Conservation (phyloP, 1,284 basidiomycete genomes). For the Amylostereum chailletii region DNA sequence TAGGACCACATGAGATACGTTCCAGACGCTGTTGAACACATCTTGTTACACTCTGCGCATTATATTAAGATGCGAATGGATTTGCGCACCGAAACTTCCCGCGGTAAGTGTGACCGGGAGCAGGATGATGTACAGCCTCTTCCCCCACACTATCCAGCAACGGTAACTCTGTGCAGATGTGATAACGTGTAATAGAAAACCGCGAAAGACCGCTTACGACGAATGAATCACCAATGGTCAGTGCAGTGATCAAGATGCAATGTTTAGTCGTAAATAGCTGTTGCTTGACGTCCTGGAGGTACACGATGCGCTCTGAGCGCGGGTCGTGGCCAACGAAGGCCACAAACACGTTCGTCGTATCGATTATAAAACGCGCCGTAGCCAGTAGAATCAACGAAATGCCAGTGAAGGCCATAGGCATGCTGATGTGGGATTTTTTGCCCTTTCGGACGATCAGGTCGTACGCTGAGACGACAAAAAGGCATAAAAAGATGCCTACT, state of each 20-base stretch:
- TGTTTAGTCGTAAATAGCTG: conserved; percentile 11
- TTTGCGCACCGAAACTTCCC: conserved; percentile 8
- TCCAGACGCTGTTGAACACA: conserved; percentile 1
- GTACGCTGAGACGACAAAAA: conserved; percentile 9
- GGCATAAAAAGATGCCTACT: conserved; percentile 11
- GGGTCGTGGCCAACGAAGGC: conserved; percentile 12
- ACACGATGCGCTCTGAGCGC: conserved; percentile 7
- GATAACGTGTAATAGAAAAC: neutral
- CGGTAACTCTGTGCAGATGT: conserved; percentile 10
- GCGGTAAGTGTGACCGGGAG: conserved; percentile 10
- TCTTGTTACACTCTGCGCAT: neutral
- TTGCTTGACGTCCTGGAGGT: conserved; percentile 9
- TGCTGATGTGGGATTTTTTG: conserved; percentile 3
- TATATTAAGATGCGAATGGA: neutral
- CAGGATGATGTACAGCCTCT: conserved; percentile 9
- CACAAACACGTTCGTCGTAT: conserved; percentile 10
- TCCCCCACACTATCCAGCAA: conserved; percentile 15
- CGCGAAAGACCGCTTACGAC: conserved; percentile 6
- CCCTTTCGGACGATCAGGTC: conserved; percentile 6
- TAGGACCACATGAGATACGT: conserved; percentile 4
- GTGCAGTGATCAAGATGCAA: conserved; percentile 7
- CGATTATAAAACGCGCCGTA: conserved; percentile 10
- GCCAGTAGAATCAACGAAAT: conserved; percentile 11
- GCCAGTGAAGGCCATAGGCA: conserved; percentile 9
- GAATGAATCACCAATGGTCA: conserved; percentile 12